A percentile compares a stretch with the other conserved stretches of the same genome.
Conservation (phyloP, 768 basidiomycete species). For the Boletellus ananiceps region DNA sequence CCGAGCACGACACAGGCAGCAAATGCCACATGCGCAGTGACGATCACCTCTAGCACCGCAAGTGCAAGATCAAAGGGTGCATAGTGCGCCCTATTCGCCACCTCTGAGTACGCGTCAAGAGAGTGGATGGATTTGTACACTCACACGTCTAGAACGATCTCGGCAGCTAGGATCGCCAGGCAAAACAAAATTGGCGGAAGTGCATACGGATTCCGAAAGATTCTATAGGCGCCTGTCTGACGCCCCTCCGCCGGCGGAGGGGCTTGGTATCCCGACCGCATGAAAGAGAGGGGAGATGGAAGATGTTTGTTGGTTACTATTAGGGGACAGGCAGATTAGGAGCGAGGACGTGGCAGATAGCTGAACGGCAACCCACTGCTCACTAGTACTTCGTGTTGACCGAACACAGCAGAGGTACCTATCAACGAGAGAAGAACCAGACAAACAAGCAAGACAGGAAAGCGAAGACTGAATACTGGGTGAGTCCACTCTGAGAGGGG, state of each 20-base stretch:
- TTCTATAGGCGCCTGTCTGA: slow-evolving; percentile 15
- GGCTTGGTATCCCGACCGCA: slow-evolving; percentile 29
- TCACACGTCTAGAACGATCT: slow-evolving; percentile 52
- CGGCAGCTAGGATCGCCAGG: slow-evolving; percentile 49
- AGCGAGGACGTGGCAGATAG: neutral
- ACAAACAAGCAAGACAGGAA: slow-evolving; percentile 55
- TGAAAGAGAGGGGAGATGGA: slow-evolving; percentile 46
- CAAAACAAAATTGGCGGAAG: slow-evolving; percentile 60
- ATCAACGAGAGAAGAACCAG: slow-evolving; percentile 55
- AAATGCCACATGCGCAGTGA: slow-evolving; percentile 83
- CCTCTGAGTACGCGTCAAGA: neutral
- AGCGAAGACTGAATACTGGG: slow-evolving; percentile 48
- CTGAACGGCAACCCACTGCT: slow-evolving; percentile 43
- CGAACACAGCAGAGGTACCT: slow-evolving; percentile 51
- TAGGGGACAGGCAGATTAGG: slow-evolving; percentile 6
- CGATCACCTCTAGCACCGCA: slow-evolving; percentile 67
- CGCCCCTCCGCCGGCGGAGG: slow-evolving; percentile 9
- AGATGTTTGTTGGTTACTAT: slow-evolving; percentile 61
- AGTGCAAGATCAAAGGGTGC: slow-evolving; percentile 79
- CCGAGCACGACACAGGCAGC: slow-evolving; percentile 81
- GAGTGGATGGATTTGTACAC: slow-evolving; percentile 23
- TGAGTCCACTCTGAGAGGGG: neutral
- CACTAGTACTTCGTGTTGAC: slow-evolving; percentile 63
- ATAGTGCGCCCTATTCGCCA: slow-evolving; percentile 42
- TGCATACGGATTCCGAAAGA: slow-evolving; percentile 73